Evolutionary conservation across 331 rosid species (phyloP), one percentile per base, ranked within the genome.

Genomic region (Phaseolus coccineus): DNA sequence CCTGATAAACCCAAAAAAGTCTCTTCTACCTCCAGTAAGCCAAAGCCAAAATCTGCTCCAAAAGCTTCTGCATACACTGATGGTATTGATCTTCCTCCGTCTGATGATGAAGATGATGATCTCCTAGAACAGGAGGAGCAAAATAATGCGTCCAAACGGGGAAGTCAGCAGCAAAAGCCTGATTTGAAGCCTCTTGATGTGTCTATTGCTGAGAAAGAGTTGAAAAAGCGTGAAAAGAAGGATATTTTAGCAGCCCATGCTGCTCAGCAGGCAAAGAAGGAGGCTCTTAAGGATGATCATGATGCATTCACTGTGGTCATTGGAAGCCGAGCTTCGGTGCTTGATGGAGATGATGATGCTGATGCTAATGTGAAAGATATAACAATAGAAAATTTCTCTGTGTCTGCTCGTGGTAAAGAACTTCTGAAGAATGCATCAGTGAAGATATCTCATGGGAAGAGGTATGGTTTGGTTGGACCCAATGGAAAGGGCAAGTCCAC

Each of bases 301-400:
- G 98, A 94, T 89, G 98, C 97, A 79, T 94, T 94, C 76, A 94
- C 97, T 73, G 97, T 94, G 81, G 97, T 94, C 40, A 94, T 94
- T 9, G 98, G 98, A 63, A 91, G 97, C 79, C 89, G 96, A 15
- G 81, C 93, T 53, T 89, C 97, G 4, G 87, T 89, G 47, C 92
- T 91, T 65, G 94, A 91, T 69, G 96, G 96, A 71, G 90, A 86
- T 10, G 89, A 83, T 73, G 92, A 76, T 19, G 88, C 87, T 51
- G 91, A 89, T 88, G 96, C 96, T 40, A 91, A 91, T 82, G 87
- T 91, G 74, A 91, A 91, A 82, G 96, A 91, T 71, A 81, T 91
- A 84, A 85, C 94, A 16, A 37, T 90, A 69, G 94, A 90, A 10
- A 90, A 85, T 71, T 91, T 91, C 73, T 91, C 92, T 30, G 96